Percentiles rank a stretch among this genome's conserved stretches.
Conservation (phyloP, 2,329 filamentous ascomycete species). For the Penicillium sp. region DNA sequence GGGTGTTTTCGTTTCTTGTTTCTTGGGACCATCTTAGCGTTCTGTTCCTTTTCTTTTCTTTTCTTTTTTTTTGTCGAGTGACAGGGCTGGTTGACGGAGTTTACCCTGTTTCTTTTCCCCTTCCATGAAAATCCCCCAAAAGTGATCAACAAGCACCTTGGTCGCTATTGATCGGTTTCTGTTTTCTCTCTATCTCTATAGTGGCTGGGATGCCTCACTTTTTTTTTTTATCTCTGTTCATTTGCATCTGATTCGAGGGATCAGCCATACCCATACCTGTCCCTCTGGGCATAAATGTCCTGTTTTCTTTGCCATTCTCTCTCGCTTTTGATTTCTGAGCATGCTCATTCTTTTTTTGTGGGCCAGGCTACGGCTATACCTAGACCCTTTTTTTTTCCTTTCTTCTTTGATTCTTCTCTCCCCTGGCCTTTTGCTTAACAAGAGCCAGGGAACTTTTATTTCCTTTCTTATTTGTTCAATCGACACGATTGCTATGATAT, state of each 20-base stretch:
- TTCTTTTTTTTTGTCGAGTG: constrained; percentile 23
- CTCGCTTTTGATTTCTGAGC: constrained; percentile 7
- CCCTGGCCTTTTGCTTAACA: neutral
- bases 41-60: constrained; percentile 22
- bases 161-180: constrained; percentile 18
- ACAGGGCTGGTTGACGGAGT: constrained; percentile 34
- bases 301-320: constrained; percentile 18
- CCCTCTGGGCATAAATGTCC: constrained; percentile 17
- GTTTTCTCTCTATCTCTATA: constrained; percentile 11
- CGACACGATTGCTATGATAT: constrained; percentile 37
- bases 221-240: constrained; percentile 17
- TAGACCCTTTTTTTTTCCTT: constrained; percentile 18
- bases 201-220: constrained; percentile 7
- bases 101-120: constrained; percentile 17
- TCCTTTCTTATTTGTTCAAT: constrained; percentile 21
- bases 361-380: constrained; percentile 28
- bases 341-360: constrained; percentile 11
- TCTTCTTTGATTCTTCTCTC: constrained; percentile 13
- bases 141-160: constrained; percentile 26
- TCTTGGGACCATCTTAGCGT: constrained; percentile 31
- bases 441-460: constrained; percentile 3
- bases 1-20: constrained; percentile 19
- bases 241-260: constrained; percentile 31
- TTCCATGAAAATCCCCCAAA: constrained; percentile 24
- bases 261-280: constrained; percentile 26